Evolutionary conservation across 441 rosid genomes (phyloP).

Genomic region (Iberis amara): DNA sequence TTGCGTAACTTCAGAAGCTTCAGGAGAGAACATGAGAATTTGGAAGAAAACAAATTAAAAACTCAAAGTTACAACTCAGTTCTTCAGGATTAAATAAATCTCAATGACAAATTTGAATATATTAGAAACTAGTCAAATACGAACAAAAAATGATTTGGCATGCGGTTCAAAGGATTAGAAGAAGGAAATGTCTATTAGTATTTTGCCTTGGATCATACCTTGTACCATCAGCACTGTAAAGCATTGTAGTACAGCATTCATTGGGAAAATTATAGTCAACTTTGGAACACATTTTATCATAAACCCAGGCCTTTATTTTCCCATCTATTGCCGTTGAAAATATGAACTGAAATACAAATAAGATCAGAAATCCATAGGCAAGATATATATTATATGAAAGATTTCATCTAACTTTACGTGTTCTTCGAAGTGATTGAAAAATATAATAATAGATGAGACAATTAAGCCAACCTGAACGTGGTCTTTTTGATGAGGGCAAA

Average conservation of each 20-base stretch:
- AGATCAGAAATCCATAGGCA: slow-evolving; percentile 10
- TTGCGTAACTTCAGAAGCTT: no score
- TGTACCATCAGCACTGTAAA: slow-evolving; percentile 82
- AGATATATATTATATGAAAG: background rate
- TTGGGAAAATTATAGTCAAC: slow-evolving; percentile 85
- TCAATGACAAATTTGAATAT: background rate
- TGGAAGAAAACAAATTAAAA: background rate
- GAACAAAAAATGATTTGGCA: slow-evolving; percentile 2
- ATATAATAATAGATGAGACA: slow-evolving; percentile 15
- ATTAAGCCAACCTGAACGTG: no score
- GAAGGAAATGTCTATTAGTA: background rate
- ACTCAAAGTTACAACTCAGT: background rate
- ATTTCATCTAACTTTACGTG: background rate
- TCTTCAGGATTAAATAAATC: background rate
- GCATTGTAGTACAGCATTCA: slow-evolving; percentile 74
- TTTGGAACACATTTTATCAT: slow-evolving; percentile 78
- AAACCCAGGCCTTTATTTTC: slow-evolving; percentile 89
- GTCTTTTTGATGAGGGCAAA: slow-evolving; percentile 87
- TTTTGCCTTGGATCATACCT: slow-evolving; percentile 49
- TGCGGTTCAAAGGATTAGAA: slow-evolving; percentile 12
- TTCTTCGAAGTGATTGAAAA: slow-evolving; percentile 6
- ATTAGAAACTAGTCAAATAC: background rate
- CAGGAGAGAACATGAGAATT: background rate
- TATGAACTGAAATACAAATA: slow-evolving; percentile 55
- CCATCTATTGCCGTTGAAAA: slow-evolving; percentile 83